Evolutionary conservation across 169 alveolate genomes (phyloP), one percentile per base, ranked within the genome.

Genomic region (Plasmodium coatneyi): DNA sequence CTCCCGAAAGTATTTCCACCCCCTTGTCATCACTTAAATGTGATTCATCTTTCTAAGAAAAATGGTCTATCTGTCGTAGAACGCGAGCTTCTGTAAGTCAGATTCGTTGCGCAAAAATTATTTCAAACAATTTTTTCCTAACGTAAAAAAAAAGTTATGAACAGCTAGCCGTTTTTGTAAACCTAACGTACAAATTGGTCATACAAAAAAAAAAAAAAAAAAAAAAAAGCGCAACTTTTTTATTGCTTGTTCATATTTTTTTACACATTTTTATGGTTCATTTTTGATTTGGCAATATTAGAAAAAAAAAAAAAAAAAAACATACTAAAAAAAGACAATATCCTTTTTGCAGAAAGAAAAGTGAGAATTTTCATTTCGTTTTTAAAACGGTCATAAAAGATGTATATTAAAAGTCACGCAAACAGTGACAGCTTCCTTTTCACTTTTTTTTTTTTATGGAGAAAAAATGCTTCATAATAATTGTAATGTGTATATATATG

Each of bases 151-250:
- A 66, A 28, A 66, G 22, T 66, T 66, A 71, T 39, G 92, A 83
- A 66, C 71, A 66, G 39, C 52, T 43, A 83, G 92, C 92, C 54
- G 71, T 83, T 83, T 70, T 71, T 83, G 76, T 83, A 66, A 83
- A 70, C 82, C 34, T 66, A 54, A 71, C 71, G 32, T 83, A 81
- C 52, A 54, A 83, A 16, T 41, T 34, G 72, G 72, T 83, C 71
- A 41, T 82, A 32, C 84, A 39, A 34, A 34, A 79, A 79, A 79
- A 79, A 41, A 28, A 81, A 80, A 80, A 32, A 32, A 82, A 82
- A 39, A 39, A 39, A 83, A 36, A 83, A 83, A 66, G 34, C 92
- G 56, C 82, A 14, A 12, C 54, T 71, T 83, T 83, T 83, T 54
- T 71, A 83, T 70, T 83, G 32, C 52, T 25, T 70, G 52, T 70